Percentiles rank a stretch among this genome's conserved stretches.
These are phyloP conservation scores for Raphanus hybrid DNA, from an alignment of 441 rosid species.

Conservation along the genomic window DNA sequence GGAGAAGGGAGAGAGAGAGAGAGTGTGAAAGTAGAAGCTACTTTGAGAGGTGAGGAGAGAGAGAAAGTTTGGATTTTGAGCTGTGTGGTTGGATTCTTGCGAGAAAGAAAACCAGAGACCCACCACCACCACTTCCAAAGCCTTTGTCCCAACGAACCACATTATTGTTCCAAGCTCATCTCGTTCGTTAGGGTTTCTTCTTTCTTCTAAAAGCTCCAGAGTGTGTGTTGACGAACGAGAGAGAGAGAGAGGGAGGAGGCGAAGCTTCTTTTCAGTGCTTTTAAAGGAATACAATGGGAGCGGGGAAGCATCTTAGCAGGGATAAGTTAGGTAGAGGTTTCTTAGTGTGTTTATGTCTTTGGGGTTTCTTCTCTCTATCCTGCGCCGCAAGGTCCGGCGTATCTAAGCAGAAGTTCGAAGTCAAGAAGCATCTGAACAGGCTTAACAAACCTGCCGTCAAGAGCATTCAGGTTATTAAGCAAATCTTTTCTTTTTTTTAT, in stretches of 20 bases:
- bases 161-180: constrained; percentile 10
- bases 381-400: constrained; percentile 61
- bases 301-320: constrained; percentile 28
- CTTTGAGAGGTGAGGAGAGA: constrained; percentile 20
- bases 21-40: constrained; percentile 40
- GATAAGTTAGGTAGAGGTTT: constrained; percentile 36
- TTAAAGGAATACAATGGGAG: constrained; percentile 22
- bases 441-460: constrained; percentile 84
- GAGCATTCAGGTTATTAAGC: constrained; percentile 66
- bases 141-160: constrained; percentile 26
- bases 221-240: background rate
- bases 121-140: constrained; percentile 26
- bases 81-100: constrained; percentile 56
- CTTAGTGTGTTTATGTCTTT: constrained; percentile 45
- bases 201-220: constrained; percentile 28
- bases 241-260: background rate
- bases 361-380: constrained; percentile 53
- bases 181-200: constrained; percentile 20
- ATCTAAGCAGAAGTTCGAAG: constrained; percentile 73
- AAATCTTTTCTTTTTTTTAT: background rate
- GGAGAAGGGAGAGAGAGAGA: constrained; percentile 44
- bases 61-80: constrained; percentile 38
- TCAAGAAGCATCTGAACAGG: constrained; percentile 83
- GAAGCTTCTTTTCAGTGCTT: background rate
- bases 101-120: constrained; percentile 38